Conservation (phyloP, 805 yeast genomes). For the Sugiyamaella qingdaonensis region DNA sequence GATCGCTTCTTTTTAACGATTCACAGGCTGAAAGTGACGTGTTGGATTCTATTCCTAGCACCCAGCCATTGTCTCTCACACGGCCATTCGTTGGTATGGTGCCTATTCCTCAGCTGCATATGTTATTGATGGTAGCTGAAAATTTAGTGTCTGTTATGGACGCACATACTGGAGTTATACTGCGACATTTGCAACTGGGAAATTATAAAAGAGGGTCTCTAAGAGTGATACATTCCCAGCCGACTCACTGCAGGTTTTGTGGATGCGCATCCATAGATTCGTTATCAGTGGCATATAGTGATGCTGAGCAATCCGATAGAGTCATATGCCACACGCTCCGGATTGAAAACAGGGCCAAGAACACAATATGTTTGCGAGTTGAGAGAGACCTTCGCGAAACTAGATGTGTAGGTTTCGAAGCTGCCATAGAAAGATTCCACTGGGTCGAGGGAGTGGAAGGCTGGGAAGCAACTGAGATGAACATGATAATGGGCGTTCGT, state of each 20-base stretch:
- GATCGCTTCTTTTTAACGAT: background rate
- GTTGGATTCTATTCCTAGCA: constrained; percentile 11
- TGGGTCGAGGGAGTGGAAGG: constrained; percentile 65
- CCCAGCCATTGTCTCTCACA: constrained; percentile 7
- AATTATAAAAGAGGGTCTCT: constrained; percentile 57
- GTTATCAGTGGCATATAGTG: constrained; percentile 68
- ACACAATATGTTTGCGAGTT: constrained; percentile 76
- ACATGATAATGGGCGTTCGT: constrained; percentile 66
- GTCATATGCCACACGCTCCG: constrained; percentile 70
- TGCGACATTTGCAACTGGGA: constrained; percentile 59
- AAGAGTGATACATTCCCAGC: constrained; percentile 73
- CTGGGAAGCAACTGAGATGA: constrained; percentile 77
- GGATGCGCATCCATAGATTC: constrained; percentile 80
- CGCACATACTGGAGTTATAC: constrained; percentile 69
- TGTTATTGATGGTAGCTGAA: constrained; percentile 23
- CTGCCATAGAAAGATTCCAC: constrained; percentile 64
- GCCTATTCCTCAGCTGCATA: constrained; percentile 25
- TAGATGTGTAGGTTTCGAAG: constrained; percentile 80
- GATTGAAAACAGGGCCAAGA: constrained; percentile 70
- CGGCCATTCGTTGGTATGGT: constrained; percentile 12
- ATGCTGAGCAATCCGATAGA: constrained; percentile 45
- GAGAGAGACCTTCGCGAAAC: constrained; percentile 92
- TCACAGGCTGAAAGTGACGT: background rate
- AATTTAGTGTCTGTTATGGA: constrained; percentile 46
- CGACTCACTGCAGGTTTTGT: constrained; percentile 85